A percentile compares a stretch with the other conserved stretches of the same genome.
phyloP scores from a whole-genome alignment of 208 protist genomes.

The Polymyxa betae region DNA sequence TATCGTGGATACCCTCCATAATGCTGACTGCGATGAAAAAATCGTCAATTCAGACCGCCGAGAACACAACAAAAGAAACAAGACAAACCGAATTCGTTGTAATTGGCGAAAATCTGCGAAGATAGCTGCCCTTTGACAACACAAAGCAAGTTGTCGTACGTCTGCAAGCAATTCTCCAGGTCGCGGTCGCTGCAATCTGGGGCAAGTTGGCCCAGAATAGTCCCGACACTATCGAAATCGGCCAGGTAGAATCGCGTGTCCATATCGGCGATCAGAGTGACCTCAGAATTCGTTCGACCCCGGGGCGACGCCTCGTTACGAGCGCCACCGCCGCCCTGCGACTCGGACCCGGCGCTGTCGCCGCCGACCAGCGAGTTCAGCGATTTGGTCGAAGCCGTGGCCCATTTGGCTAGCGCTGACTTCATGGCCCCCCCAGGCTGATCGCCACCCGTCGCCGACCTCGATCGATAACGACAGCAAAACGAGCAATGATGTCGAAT shows the following conservation, averaged over 20 bases:
- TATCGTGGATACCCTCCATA: constrained; percentile 34
- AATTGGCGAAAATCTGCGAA: constrained; percentile 44
- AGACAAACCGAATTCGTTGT: constrained; percentile 40
- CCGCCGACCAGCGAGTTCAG: background rate
- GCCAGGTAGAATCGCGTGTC: background rate
- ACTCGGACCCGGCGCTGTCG: background rate
- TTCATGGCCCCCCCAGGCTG: background rate
- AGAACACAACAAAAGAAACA: background rate
- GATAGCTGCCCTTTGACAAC: background rate
- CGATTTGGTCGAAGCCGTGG: background rate
- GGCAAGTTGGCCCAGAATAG: background rate
- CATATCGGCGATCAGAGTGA: background rate
- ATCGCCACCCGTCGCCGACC: no score
- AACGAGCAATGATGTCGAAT: no score
- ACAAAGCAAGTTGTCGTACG: background rate
- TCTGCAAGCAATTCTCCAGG: background rate
- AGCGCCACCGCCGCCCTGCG: background rate
- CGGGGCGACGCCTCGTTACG: background rate
- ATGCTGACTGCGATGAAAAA: constrained; percentile 30
- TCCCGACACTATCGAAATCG: background rate
- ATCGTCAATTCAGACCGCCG: background rate
- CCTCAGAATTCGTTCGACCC: background rate
- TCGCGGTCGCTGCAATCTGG: background rate
- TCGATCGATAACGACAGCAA: no score
- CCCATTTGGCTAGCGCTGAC: background rate